Evolutionary conservation across 2,329 filamentous ascomycete genomes (phyloP).

Genomic region (Clonostachys solani): DNA sequence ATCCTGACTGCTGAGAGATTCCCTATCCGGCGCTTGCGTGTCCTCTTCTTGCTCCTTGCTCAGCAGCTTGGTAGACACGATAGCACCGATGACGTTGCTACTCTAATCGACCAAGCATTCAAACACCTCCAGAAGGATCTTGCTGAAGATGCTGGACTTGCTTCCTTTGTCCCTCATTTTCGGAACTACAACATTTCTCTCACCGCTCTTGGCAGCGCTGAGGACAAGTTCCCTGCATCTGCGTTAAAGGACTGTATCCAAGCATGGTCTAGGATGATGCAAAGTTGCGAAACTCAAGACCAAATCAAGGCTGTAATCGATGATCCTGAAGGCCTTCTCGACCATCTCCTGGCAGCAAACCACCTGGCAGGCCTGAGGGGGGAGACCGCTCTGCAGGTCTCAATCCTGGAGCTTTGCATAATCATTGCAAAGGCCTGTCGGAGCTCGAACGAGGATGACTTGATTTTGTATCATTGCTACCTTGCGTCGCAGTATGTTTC

Average conservation of each 20-base stretch:
- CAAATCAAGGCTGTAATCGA: slow-evolving; percentile 42
- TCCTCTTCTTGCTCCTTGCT: slow-evolving; percentile 42
- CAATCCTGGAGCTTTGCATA: slow-evolving; percentile 10
- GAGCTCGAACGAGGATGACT: slow-evolving; percentile 25
- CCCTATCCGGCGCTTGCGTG: slow-evolving; percentile 48
- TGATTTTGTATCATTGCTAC: slow-evolving; percentile 40
- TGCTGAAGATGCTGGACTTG: slow-evolving; percentile 39
- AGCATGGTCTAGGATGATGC: slow-evolving; percentile 38
- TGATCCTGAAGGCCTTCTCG: slow-evolving; percentile 41
- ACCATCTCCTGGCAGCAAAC: slow-evolving; percentile 43
- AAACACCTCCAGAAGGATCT: slow-evolving; percentile 26
- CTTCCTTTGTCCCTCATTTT: slow-evolving; percentile 42
- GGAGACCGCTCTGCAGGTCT: slow-evolving; percentile 37
- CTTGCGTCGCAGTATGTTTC: slow-evolving; percentile 49
- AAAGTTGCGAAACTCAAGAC: slow-evolving; percentile 27
- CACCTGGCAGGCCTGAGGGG: slow-evolving; percentile 49
- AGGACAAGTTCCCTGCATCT: slow-evolving; percentile 17
- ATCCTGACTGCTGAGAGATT: slow-evolving; percentile 44
- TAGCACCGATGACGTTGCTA: slow-evolving; percentile 29
- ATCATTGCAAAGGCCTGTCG: slow-evolving; percentile 30
- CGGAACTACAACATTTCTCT: slow-evolving; percentile 38
- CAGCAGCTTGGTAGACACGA: slow-evolving; percentile 40
- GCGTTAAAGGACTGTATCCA: slow-evolving; percentile 29
- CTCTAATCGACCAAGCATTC: slow-evolving; percentile 30
- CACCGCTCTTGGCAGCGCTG: slow-evolving; percentile 32